phyloP scores from a whole-genome alignment of 768 basidiomycete genomes.

The Amanita pseudoporphyria region DNA sequence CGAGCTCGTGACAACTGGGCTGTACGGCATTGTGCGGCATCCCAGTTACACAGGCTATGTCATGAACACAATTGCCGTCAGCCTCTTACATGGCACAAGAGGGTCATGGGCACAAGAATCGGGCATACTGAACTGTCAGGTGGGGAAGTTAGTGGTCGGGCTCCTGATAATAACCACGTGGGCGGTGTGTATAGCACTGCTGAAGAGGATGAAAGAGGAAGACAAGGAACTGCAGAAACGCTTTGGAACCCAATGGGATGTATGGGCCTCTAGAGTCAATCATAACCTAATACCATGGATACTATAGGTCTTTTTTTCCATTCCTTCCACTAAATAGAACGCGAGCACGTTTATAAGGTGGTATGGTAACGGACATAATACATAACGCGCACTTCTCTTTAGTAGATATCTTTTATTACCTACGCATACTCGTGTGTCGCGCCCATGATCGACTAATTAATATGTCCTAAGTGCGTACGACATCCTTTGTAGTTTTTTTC shows the following conservation, averaged over 20 bases:
- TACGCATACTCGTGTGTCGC: too few relatives aligned
- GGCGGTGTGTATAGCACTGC: conserved; percentile 19
- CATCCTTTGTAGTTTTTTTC: too few relatives aligned
- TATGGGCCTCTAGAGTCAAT: conserved; percentile 34
- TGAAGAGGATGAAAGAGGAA: conserved; percentile 34
- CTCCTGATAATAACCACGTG: conserved; percentile 13
- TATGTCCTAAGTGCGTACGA: too few relatives aligned
- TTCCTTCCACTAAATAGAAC: too few relatives aligned
- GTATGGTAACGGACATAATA: too few relatives aligned
- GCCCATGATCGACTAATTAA: too few relatives aligned
- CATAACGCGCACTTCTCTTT: too few relatives aligned
- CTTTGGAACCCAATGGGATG: conserved; percentile 32
- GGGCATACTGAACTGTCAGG: conserved; percentile 22
- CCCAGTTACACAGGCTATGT: conserved; percentile 19
- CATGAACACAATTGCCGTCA: conserved; percentile 20
- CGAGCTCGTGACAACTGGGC: conserved; percentile 20
- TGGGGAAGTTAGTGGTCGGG: conserved; percentile 25
- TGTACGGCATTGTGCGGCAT: conserved; percentile 24
- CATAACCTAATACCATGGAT: conserved; percentile 36
- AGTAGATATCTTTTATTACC: too few relatives aligned
- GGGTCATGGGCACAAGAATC: conserved; percentile 39
- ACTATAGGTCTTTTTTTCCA: neutral
- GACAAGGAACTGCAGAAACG: conserved; percentile 29
- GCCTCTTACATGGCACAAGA: conserved; percentile 22
- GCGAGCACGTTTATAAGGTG: too few relatives aligned